Evolutionary conservation across 176 grass and related monocot genomes (phyloP).

Genomic region (Thinopyrum elongatum): DNA sequence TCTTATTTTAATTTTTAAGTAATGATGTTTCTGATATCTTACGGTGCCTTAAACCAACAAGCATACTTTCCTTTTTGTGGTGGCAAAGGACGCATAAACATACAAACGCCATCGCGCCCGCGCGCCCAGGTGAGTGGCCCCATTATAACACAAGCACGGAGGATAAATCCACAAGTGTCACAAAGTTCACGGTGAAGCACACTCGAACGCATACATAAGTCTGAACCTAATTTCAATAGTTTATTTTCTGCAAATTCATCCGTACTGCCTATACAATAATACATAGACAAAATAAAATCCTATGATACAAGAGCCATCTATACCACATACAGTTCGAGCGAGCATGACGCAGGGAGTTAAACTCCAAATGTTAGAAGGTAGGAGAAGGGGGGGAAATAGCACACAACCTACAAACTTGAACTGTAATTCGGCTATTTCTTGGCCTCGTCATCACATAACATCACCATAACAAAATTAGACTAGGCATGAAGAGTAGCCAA

Average conservation of each 20-base stretch:
- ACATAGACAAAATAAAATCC: neutral
- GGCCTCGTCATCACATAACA: neutral
- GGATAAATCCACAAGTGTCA: neutral
- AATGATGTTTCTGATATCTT: neutral
- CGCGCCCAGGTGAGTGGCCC: neutral
- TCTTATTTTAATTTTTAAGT: neutral
- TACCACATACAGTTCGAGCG: neutral
- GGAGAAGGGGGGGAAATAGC: neutral
- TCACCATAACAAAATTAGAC: slow-evolving; percentile 5
- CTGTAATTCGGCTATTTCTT: no score
- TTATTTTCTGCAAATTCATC: neutral
- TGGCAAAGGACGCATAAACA: neutral
- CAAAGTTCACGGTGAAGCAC: neutral
- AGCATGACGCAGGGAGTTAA: neutral
- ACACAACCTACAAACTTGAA: neutral
- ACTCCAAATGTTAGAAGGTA: neutral
- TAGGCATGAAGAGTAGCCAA: neutral
- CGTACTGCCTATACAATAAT: neutral
- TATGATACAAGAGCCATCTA: slow-evolving; percentile 6
- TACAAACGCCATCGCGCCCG: neutral
- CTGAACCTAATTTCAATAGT: neutral
- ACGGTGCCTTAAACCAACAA: neutral
- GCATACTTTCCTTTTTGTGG: neutral
- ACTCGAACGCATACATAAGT: neutral
- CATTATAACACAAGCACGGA: neutral